Conservation (phyloP, 2,329 filamentous ascomycete species). For the Penicillium psychrosexuale region DNA sequence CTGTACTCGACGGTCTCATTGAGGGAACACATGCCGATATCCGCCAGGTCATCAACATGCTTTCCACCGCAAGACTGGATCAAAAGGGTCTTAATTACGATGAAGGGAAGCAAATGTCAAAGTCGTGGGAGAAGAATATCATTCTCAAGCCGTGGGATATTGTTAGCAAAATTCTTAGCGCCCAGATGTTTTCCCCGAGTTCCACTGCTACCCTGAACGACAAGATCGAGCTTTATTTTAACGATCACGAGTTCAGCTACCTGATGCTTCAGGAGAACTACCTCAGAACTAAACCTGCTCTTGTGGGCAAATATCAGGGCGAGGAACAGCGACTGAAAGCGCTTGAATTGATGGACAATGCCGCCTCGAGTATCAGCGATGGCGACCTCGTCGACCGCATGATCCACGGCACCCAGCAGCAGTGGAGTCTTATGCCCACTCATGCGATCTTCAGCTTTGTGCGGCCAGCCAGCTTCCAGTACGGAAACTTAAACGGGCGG, state of each 20-base stretch:
- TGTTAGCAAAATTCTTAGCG: conserved; percentile 82
- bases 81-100: conserved; percentile 76
- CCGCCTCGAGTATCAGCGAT: conserved; percentile 94
- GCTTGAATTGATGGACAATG: conserved; percentile 82
- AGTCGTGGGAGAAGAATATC: conserved; percentile 97
- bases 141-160: conserved; percentile 98
- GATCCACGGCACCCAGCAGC: conserved; percentile 97
- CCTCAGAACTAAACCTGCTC: conserved; percentile 73
- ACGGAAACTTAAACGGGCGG: conserved; percentile 68
- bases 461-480: conserved; percentile 79
- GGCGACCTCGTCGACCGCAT: conserved; percentile 94
- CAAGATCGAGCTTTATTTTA: conserved; percentile 98
- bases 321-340: conserved; percentile 73
- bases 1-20: conserved; percentile 87
- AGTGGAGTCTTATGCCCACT: conserved; percentile 96
- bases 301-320: conserved; percentile 59
- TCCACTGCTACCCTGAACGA: conserved; percentile 90
- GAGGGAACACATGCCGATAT: conserved; percentile 96
- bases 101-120: conserved; percentile 88
- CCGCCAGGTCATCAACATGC: conserved; percentile 97
- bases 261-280: conserved; percentile 99
- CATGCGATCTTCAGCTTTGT: conserved; percentile 96
- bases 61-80: conserved; percentile 89
- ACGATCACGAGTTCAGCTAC: conserved; percentile 96
- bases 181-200: conserved; percentile 77